Percentiles rank a stretch among this genome's conserved stretches.
Conservation (phyloP, 2,329 filamentous ascomycete species). For the Coniella vitis region DNA sequence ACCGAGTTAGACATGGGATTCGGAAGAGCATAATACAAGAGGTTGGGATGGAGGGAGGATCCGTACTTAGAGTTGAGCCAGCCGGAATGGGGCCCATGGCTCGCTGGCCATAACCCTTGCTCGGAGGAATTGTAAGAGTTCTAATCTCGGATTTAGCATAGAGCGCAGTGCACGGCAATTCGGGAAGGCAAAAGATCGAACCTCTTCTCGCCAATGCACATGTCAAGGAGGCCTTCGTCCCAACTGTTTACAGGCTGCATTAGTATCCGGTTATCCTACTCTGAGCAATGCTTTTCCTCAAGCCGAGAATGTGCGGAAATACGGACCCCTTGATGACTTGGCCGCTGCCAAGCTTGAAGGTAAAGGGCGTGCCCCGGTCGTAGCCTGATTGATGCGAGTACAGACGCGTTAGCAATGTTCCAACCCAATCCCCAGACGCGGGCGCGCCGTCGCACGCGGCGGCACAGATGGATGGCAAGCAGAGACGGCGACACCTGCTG, state of each 20-base stretch:
- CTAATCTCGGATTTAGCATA: conserved; percentile 29
- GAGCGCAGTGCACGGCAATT: background rate
- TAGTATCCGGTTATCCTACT: background rate
- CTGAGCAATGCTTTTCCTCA: background rate
- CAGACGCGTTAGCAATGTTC: background rate
- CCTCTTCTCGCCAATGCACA: conserved; percentile 93
- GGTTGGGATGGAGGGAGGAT: conserved; percentile 2
- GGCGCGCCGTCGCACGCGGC: too few species aligned
- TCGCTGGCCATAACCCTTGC: conserved; percentile 72
- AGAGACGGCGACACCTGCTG: too few species aligned
- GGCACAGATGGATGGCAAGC: too few species aligned
- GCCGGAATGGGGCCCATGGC: conserved; percentile 76
- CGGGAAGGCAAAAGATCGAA: conserved; percentile 20
- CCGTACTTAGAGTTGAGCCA: conserved; percentile 66
- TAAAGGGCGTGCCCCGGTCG: conserved; percentile 67
- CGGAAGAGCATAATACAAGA: background rate
- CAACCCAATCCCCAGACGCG: too few species aligned
- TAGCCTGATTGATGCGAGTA: conserved; percentile 46
- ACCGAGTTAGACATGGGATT: background rate
- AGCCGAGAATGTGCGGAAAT: background rate
- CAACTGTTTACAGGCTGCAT: conserved; percentile 46
- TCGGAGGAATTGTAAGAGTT: conserved; percentile 83
- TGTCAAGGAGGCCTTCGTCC: conserved; percentile 83
- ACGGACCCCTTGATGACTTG: conserved; percentile 83
- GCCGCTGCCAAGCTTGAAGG: conserved; percentile 71